These are phyloP conservation scores for Penstemon barbatus DNA, from an alignment of 257 asterid species.

Conservation along the genomic window DNA sequence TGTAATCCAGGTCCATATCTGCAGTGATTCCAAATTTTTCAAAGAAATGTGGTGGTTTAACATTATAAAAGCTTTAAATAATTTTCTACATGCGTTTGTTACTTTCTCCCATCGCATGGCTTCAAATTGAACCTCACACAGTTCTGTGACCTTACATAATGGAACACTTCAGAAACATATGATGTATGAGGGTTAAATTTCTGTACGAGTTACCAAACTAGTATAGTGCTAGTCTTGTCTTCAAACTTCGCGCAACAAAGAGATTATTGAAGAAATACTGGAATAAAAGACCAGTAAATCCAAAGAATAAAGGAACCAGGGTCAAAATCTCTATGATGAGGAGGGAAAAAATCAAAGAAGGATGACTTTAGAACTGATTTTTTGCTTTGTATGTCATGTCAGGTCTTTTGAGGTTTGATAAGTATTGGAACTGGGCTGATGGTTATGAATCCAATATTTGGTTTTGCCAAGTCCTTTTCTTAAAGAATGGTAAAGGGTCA, in stretches of 20 bases:
- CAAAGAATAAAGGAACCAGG: background rate
- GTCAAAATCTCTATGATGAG: background rate
- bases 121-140: background rate
- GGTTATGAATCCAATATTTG: slow-evolving; percentile 5
- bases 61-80: slow-evolving; percentile 4
- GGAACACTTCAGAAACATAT: slow-evolving; percentile 3
- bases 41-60: too few relatives aligned
- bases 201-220: slow-evolving; percentile 8
- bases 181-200: background rate
- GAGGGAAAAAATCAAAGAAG: background rate
- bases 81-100: background rate
- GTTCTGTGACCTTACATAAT: background rate
- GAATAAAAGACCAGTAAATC: background rate
- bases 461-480: background rate
- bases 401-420: background rate
- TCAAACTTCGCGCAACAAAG: background rate
- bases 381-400: slow-evolving; percentile 3
- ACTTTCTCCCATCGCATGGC: slow-evolving; percentile 5
- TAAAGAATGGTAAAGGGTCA: background rate
- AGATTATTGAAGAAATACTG: background rate
- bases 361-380: background rate
- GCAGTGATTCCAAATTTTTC: background rate
- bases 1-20: background rate
- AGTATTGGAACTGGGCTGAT: slow-evolving; percentile 13
- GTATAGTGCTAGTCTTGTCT: background rate